Conservation (phyloP, 2,329 filamentous ascomycete genomes). For the Magnaporthiopsis incrustans region DNA sequence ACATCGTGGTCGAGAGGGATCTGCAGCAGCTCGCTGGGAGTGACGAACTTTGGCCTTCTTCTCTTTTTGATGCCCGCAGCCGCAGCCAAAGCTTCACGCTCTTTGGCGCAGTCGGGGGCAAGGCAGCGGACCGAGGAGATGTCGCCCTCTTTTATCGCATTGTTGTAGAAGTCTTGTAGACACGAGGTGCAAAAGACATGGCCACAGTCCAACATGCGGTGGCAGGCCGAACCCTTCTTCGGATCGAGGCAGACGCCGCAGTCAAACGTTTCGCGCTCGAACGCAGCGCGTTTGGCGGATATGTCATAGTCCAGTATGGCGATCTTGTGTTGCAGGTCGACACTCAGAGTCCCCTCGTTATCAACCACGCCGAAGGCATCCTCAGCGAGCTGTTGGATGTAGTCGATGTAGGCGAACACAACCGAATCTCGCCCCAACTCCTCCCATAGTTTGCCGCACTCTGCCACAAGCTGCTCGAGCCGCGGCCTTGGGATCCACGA, state of each 20-base stretch:
- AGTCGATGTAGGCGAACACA: constrained; percentile 56
- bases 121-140: constrained; percentile 73
- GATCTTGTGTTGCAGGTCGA: constrained; percentile 54
- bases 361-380: constrained; percentile 51
- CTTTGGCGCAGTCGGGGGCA: constrained; percentile 67
- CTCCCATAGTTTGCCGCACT: constrained; percentile 51
- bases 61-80: constrained; percentile 31
- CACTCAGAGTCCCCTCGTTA: constrained; percentile 37
- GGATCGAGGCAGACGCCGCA: constrained; percentile 87
- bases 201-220: constrained; percentile 72
- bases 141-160: constrained; percentile 79
- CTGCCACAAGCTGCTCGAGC: constrained; percentile 40
- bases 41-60: constrained; percentile 56
- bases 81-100: constrained; percentile 28
- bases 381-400: constrained; percentile 50
- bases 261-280: constrained; percentile 77
- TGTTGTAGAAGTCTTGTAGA: constrained; percentile 82
- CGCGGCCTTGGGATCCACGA: constrained; percentile 46
- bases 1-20: constrained; percentile 63
- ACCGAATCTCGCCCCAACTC: constrained; percentile 51
- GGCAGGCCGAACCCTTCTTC: constrained; percentile 77
- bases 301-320: constrained; percentile 72
- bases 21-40: constrained; percentile 74
- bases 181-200: constrained; percentile 92
- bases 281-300: constrained; percentile 63